Evolutionary conservation across 2,329 filamentous ascomycete genomes (phyloP).

Genomic region (Aspergillus niger): DNA sequence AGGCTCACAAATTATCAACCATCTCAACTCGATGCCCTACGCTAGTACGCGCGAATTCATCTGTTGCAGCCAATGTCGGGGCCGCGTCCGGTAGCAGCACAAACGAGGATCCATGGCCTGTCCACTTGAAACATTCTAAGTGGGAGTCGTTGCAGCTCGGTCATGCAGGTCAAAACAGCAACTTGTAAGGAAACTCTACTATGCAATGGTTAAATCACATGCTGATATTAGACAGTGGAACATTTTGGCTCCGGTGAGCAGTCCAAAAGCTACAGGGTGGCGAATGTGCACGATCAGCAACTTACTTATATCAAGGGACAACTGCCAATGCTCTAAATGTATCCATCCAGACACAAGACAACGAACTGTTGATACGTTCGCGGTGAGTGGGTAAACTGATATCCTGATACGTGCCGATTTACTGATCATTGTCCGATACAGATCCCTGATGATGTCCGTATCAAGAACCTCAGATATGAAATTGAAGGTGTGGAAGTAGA

Average conservation of each 20-base stretch:
- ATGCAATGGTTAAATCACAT: neutral
- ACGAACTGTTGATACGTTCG: constrained; percentile 67
- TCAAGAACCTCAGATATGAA: constrained; percentile 33
- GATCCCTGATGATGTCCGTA: constrained; percentile 51
- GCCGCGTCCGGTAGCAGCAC: neutral
- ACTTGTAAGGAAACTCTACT: neutral
- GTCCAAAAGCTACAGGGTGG: constrained; percentile 17
- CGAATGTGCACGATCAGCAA: constrained; percentile 11
- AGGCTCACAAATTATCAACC: neutral
- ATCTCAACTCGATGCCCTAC: neutral
- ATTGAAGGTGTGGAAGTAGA: constrained; percentile 49
- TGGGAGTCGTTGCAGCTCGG: neutral
- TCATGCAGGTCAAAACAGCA: neutral
- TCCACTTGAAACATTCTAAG: neutral
- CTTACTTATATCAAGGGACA: constrained; percentile 57
- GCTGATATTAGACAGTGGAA: constrained; percentile 17
- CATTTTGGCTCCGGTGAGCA: constrained; percentile 21
- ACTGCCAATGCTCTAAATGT: constrained; percentile 69
- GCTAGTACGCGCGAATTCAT: neutral
- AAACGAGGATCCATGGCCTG: neutral
- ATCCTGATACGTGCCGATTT: neutral
- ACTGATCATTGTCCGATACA: constrained; percentile 27
- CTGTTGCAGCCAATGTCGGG: neutral
- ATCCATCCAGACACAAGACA: constrained; percentile 72
- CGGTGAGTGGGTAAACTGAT: constrained; percentile 45